Base-by-base conservation (phyloP, 306 rosid species). In the Pyrus pyrifolia region DNA sequence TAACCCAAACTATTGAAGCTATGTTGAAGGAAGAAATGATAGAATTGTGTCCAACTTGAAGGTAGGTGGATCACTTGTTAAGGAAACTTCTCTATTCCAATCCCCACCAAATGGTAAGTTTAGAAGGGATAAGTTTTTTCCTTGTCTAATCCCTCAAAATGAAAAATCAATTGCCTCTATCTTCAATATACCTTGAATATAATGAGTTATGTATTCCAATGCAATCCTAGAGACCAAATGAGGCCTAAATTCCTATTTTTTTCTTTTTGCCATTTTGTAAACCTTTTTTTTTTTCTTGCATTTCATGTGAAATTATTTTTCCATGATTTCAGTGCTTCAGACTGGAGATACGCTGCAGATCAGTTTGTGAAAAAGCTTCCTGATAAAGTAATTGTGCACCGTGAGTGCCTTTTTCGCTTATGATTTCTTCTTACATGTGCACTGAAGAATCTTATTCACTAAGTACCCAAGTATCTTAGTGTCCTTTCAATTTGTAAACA, bases 261-360 rank as follows among this genome's bases (percentile, higher is more conserved):
- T 11, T 4, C 55, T 31, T 31, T 52, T 31, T 52, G 27, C 27
- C 44, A 7, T 29, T 22, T 42, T 59, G 35, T 59, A 59, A 23
- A 65, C 64, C 4, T 57, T 22, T 61, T 75, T 80, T 70, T 30
- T 46, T 46, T 46, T 38, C 42, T 38, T 74, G 58, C 62, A 29
- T 53, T 29, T 53, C 31, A 30, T 81, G 49, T 42, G 68, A 67
- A 30, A 62, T 61, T 67, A 25, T 60, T 74, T 70, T 25, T 79
- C 81, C 25, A 10, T 73, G 67, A 77, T 79, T 81, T 78, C 91
- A 92, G 97, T 83, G 84, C 96, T 53, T 85, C 92, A 71, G 97
- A 92, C 87, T 92, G 97, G 97, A 83, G 89, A 84, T 92, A 88
- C 81, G 96, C 90, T 2, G 93, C 91, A 4, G 90, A 80, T 64